Conservation (phyloP, 1,284 basidiomycete genomes). For the Fistulina hepatica region DNA sequence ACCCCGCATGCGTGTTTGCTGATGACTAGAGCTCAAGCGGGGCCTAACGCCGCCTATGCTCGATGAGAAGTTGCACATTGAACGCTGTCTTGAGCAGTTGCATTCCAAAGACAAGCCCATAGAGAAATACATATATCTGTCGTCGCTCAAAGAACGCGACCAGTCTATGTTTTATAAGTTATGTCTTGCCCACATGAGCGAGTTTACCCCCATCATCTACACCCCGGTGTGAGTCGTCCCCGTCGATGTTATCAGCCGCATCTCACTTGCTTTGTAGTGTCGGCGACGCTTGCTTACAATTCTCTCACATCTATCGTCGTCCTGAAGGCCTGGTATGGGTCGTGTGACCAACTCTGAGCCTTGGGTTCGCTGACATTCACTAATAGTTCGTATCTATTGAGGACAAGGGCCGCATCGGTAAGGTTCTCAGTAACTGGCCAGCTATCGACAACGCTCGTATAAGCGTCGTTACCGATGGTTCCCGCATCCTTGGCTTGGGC, state of each 20-base stretch:
- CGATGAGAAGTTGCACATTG: slow-evolving; percentile 41
- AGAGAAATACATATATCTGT: slow-evolving; percentile 78
- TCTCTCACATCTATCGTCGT: slow-evolving; percentile 70
- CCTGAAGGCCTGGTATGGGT: slow-evolving; percentile 62
- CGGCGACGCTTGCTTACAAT: slow-evolving; percentile 84
- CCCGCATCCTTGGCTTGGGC: slow-evolving; percentile 86
- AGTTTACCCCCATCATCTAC: slow-evolving; percentile 81
- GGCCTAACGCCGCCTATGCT: slow-evolving; percentile 59
- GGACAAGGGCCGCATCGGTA: slow-evolving; percentile 72
- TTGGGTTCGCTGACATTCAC: slow-evolving; percentile 4
- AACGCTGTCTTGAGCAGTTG: slow-evolving; percentile 58
- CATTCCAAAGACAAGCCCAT: slow-evolving; percentile 62
- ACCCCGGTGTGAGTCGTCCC: slow-evolving; percentile 44
- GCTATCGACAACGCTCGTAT: slow-evolving; percentile 66
- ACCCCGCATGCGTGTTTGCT: too few species aligned
- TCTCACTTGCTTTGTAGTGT: slow-evolving; percentile 45
- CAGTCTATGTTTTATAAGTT: slow-evolving; percentile 66
- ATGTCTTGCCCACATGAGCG: slow-evolving; percentile 57
- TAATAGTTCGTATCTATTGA: slow-evolving; percentile 71
- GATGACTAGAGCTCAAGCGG: slow-evolving; percentile 35
- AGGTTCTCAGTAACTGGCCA: slow-evolving; percentile 70
- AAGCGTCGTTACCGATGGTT: slow-evolving; percentile 85
- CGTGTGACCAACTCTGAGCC: neutral
- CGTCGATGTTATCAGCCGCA: neutral
- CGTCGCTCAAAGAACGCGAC: slow-evolving; percentile 62